Conservation (phyloP, 208 protist species). For the Trypanosomatidae sp. region DNA sequence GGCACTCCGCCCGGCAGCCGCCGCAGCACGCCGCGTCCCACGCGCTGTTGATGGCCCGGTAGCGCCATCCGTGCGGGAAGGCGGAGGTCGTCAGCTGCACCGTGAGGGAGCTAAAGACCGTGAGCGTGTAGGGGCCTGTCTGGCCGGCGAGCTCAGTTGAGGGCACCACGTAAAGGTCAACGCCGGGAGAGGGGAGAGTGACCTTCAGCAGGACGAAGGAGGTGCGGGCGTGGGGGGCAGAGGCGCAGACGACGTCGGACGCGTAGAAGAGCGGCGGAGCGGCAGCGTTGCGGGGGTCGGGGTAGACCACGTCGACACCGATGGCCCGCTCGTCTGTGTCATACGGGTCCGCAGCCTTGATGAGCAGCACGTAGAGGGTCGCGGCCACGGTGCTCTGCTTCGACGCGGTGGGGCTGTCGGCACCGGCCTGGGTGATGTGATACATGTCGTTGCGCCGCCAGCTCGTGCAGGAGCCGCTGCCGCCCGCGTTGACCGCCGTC, state of each 20-base stretch:
- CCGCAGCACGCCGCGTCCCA: conserved; percentile 77
- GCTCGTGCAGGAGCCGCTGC: conserved; percentile 32
- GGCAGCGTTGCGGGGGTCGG: conserved; percentile 27
- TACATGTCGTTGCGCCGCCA: conserved; percentile 85
- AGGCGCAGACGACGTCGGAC: conserved; percentile 37
- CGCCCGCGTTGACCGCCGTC: conserved; percentile 49
- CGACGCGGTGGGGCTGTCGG: not conserved
- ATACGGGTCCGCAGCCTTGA: conserved; percentile 65
- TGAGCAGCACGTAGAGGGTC: conserved; percentile 58
- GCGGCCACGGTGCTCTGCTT: conserved; percentile 8
- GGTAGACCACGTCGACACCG: conserved; percentile 63
- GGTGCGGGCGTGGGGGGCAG: conserved; percentile 31
- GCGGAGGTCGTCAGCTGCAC: conserved; percentile 34
- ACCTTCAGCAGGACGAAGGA: conserved; percentile 49
- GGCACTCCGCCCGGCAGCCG: conserved; percentile 51
- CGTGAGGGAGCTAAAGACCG: conserved; percentile 61
- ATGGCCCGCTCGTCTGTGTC: conserved; percentile 65
- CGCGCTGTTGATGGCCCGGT: conserved; percentile 43
- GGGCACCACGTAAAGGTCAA: conserved; percentile 74
- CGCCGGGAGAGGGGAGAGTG: conserved; percentile 23
- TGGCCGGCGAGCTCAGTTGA: conserved; percentile 47
- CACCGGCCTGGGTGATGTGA: conserved; percentile 35
- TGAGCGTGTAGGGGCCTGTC: conserved; percentile 61
- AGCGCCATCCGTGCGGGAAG: conserved; percentile 79
- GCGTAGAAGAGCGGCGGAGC: conserved; percentile 50